Evolutionary conservation across 2,329 filamentous ascomycete species (phyloP).

Genomic region (Moelleriella libera): DNA sequence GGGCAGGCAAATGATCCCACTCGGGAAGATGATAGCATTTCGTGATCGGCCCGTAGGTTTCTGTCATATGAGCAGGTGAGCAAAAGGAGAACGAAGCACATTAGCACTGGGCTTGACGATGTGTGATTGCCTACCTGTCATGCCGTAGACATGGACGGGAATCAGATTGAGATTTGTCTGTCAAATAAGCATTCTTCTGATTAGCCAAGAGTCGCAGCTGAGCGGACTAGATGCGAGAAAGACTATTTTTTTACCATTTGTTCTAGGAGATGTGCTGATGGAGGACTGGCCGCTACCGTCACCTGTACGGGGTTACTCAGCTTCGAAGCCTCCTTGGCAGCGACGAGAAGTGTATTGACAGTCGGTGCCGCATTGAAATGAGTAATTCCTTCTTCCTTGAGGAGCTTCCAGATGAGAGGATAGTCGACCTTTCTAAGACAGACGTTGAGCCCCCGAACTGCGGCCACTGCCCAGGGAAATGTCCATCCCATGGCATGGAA

Average conservation of each 20-base stretch:
- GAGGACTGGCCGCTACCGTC: slow-evolving; percentile 84
- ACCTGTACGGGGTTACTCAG: slow-evolving; percentile 64
- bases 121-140: slow-evolving; percentile 28
- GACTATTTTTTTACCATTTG: slow-evolving; percentile 51
- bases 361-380: slow-evolving; percentile 96
- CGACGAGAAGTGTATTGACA: slow-evolving; percentile 86
- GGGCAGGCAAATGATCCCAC: slow-evolving; percentile 61
- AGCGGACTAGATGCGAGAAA: too few relatives aligned
- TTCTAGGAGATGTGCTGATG: slow-evolving; percentile 80
- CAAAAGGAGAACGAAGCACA: too few relatives aligned
- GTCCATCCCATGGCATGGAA: slow-evolving; percentile 68
- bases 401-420: slow-evolving; percentile 73
- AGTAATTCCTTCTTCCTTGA: slow-evolving; percentile 77
- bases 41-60: slow-evolving; percentile 93
- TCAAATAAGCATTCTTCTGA: neutral
- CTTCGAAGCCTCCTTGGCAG: slow-evolving; percentile 56
- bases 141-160: slow-evolving; percentile 86
- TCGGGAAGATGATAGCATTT: slow-evolving; percentile 79
- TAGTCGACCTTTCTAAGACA: slow-evolving; percentile 94
- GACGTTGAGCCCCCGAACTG: slow-evolving; percentile 86
- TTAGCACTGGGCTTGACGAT: too few relatives aligned
- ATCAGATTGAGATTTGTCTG: slow-evolving; percentile 57
- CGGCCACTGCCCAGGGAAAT: slow-evolving; percentile 86
- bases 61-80: slow-evolving; percentile 11
- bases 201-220: too few relatives aligned